Percentiles rank a stretch among this genome's conserved stretches.
These are phyloP conservation scores for Euphorbia pulcherrima DNA, from an alignment of 345 rosid species.

Conservation along the genomic window DNA sequence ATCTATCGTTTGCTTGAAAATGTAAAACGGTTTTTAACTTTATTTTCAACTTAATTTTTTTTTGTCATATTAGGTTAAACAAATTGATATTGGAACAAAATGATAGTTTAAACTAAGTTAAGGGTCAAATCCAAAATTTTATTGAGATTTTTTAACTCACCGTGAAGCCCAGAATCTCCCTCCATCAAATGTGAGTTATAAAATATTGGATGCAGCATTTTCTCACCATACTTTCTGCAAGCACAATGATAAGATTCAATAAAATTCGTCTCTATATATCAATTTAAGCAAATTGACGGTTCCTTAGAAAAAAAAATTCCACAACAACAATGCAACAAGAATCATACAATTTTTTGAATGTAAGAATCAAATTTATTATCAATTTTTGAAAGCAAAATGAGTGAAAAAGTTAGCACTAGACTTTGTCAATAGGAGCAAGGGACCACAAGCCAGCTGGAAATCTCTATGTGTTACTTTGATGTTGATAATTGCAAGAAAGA, in stretches of 20 bases:
- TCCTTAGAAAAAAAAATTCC: background rate
- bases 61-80: too few species aligned
- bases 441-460: constrained; percentile 19
- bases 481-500: constrained; percentile 16
- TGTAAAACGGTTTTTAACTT: too few species aligned
- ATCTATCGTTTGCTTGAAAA: too few species aligned
- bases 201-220: constrained; percentile 42
- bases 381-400: background rate
- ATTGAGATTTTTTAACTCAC: constrained; percentile 36
- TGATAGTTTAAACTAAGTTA: too few species aligned
- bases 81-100: too few species aligned
- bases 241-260: too few species aligned
- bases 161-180: constrained; percentile 58
- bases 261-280: too few species aligned
- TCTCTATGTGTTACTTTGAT: background rate
- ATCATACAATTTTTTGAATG: background rate
- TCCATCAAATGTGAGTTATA: constrained; percentile 43
- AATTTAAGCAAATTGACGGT: background rate
- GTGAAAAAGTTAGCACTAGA: constrained; percentile 7
- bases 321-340: background rate
- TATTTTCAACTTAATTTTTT: too few species aligned
- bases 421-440: constrained; percentile 19
- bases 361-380: background rate
- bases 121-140: too few species aligned
- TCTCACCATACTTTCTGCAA: constrained; percentile 54